phyloP scores from a whole-genome alignment of 495 filamentous ascomycete genomes.

The Lindgomyces ingoldianus region DNA sequence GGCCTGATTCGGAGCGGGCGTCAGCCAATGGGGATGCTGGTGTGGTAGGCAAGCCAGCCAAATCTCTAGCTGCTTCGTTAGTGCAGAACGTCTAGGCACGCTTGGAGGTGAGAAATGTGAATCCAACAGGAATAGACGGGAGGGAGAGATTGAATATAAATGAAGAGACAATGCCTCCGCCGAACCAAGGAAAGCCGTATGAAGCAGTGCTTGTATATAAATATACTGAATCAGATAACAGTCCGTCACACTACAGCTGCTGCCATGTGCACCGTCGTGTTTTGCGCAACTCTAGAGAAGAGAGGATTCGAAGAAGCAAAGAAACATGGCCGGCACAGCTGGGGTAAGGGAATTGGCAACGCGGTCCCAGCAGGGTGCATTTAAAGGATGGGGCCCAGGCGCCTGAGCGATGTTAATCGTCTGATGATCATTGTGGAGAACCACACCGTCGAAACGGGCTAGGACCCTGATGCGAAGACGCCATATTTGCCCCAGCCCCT shows the following conservation, averaged over 20 bases:
- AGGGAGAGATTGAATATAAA: neutral
- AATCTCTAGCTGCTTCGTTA: slow-evolving; percentile 26
- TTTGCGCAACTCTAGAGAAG: neutral
- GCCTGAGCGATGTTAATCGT: too few relatives aligned
- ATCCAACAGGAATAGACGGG: neutral
- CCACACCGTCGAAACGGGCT: slow-evolving; percentile 7
- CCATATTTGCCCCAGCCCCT: neutral
- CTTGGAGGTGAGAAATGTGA: neutral
- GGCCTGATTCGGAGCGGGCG: neutral
- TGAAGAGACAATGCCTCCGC: neutral
- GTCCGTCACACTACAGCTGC: slow-evolving; percentile 1
- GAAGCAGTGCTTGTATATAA: neutral
- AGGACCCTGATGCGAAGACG: slow-evolving; percentile 13
- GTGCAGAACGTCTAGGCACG: neutral
- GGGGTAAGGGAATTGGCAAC: neutral
- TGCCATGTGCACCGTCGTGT: slow-evolving; percentile 9
- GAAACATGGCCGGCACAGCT: neutral
- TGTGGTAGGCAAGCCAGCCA: neutral
- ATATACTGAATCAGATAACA: neutral
- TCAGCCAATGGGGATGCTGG: neutral
- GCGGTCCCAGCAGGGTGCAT: slow-evolving; percentile 3
- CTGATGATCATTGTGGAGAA: slow-evolving; percentile 26
- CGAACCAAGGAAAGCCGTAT: neutral
- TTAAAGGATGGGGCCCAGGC: slow-evolving; percentile 11
- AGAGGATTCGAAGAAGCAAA: neutral